Conservation (phyloP, 2,329 filamentous ascomycete species). For the Fusarium nelsonii region DNA sequence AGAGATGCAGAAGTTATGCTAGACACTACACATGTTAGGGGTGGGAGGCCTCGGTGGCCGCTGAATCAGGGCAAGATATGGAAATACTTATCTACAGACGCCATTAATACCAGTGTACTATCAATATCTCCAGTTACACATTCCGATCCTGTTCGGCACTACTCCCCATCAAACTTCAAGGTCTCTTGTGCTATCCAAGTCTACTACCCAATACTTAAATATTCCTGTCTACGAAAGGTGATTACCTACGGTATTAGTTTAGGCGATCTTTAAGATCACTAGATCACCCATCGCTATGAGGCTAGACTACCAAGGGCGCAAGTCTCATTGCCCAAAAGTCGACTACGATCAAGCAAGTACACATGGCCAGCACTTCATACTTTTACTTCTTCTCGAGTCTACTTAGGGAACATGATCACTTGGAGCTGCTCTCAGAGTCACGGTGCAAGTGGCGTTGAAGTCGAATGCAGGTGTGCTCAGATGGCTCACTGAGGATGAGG, state of each 20-base stretch:
- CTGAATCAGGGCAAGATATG: slow-evolving; percentile 18
- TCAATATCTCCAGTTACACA: slow-evolving; percentile 3
- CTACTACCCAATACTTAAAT: background rate
- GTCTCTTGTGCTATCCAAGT: background rate
- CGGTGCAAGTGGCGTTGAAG: background rate
- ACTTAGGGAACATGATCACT: background rate
- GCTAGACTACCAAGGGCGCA: background rate
- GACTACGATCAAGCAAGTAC: background rate
- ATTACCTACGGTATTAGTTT: background rate
- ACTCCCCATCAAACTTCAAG: background rate
- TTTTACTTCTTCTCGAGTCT: background rate
- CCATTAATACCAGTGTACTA: slow-evolving; percentile 36
- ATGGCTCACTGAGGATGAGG: background rate
- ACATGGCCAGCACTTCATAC: background rate
- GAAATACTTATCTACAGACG: slow-evolving; percentile 22
- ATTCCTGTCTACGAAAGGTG: background rate
- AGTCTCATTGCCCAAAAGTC: background rate
- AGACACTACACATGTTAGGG: slow-evolving; percentile 33
- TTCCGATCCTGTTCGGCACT: background rate
- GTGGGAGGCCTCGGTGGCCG: slow-evolving; percentile 31
- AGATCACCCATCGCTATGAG: background rate
- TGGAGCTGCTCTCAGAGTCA: background rate
- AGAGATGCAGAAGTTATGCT: slow-evolving; percentile 26
- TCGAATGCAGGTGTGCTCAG: background rate
- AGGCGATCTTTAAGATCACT: background rate